These are phyloP conservation scores for Fragaria iinumae DNA, from an alignment of 306 rosid genomes.

Conservation along the genomic window DNA sequence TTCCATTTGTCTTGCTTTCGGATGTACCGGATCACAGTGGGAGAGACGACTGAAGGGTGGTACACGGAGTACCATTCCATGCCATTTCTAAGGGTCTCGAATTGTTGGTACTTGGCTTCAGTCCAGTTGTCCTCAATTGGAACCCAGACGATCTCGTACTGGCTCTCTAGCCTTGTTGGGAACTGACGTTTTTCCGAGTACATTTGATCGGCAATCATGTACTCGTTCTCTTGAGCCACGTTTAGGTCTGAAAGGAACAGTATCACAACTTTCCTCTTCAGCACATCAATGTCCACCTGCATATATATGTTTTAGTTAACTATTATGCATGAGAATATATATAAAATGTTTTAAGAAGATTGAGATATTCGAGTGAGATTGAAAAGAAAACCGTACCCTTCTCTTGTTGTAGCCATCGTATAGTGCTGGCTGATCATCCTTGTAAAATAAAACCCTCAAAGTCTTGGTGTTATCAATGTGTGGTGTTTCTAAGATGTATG, in stretches of 20 bases:
- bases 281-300: conserved; percentile 14
- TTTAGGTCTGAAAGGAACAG: conserved; percentile 49
- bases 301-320: not conserved
- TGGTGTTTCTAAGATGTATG: conserved; percentile 30
- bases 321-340: not conserved
- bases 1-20: conserved; percentile 45
- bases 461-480: conserved; percentile 53
- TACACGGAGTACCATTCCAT: conserved; percentile 52
- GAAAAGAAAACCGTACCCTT: conserved; percentile 35
- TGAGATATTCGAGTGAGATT: not conserved
- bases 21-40: conserved; percentile 46
- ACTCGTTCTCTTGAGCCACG: conserved; percentile 25
- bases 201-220: conserved; percentile 37
- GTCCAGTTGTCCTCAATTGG: conserved; percentile 45
- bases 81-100: conserved; percentile 22
- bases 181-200: conserved; percentile 27
- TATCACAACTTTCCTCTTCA: conserved; percentile 33
- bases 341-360: not conserved
- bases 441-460: conserved; percentile 42
- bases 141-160: conserved; percentile 60
- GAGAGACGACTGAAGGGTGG: conserved; percentile 41
- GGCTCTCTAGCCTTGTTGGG: conserved; percentile 37
- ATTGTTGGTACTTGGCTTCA: conserved; percentile 9
- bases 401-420: conserved; percentile 46
- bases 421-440: conserved; percentile 49